phyloP scores from a whole-genome alignment of 495 filamentous ascomycete genomes.

The Podospora anserina region DNA sequence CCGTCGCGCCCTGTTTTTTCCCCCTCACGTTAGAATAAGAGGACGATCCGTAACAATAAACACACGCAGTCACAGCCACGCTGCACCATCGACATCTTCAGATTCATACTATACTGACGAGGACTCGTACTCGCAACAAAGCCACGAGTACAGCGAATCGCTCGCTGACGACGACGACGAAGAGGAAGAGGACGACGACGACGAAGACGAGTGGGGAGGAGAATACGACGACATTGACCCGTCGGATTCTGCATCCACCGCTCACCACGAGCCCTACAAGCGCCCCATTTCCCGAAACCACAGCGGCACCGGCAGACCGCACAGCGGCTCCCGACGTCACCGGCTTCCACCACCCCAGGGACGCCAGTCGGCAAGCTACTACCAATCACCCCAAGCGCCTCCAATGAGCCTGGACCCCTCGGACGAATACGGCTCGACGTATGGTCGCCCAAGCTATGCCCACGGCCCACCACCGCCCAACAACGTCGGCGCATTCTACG shows the following conservation, averaged over 20 bases:
- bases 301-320: constrained; percentile 31
- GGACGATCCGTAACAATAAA: constrained; percentile 5
- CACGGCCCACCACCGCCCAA: constrained; percentile 33
- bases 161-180: constrained; percentile 54
- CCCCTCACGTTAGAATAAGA: constrained; percentile 46
- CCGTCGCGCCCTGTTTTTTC: constrained; percentile 10
- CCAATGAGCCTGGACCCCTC: constrained; percentile 49
- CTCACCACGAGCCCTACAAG: constrained; percentile 24
- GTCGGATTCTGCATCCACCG: constrained; percentile 74
- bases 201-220: constrained; percentile 53
- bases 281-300: constrained; percentile 29
- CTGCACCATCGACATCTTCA: constrained; percentile 33
- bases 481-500: constrained; percentile 36
- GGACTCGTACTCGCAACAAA: constrained; percentile 24
- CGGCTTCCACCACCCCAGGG: constrained; percentile 31
- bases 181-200: constrained; percentile 44
- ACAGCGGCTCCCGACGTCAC: constrained; percentile 38
- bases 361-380: constrained; percentile 33
- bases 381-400: constrained; percentile 37
- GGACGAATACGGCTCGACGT: constrained; percentile 38
- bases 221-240: constrained; percentile 67
- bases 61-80: constrained; percentile 49
- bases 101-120: constrained; percentile 31
- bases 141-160: constrained; percentile 37
- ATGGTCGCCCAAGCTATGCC: constrained; percentile 32